Percentiles rank a stretch among this genome's conserved stretches.
These are phyloP conservation scores for Penicillium crystallinum DNA, from an alignment of 495 filamentous ascomycete genomes.

Conservation along the genomic window DNA sequence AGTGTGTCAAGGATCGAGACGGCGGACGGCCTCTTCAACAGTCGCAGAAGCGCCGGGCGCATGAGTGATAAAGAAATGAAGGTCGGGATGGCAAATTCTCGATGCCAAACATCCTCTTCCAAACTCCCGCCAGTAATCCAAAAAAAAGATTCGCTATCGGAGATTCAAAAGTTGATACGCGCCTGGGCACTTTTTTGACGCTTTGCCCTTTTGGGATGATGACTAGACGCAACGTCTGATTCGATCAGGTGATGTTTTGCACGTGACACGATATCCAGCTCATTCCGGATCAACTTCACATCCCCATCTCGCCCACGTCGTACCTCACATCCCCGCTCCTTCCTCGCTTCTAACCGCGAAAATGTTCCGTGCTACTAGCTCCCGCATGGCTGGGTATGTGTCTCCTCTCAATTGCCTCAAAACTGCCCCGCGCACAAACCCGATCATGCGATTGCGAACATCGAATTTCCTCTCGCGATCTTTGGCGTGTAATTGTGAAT, in stretches of 20 bases:
- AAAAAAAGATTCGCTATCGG: slow-evolving; percentile 6
- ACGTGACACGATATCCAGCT: slow-evolving; percentile 16
- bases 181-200: slow-evolving; percentile 8
- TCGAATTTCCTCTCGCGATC: slow-evolving; percentile 16
- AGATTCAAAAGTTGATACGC: slow-evolving; percentile 4
- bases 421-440: slow-evolving; percentile 10
- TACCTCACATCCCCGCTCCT: slow-evolving; percentile 23
- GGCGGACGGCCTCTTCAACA: slow-evolving; percentile 49
- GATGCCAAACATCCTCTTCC: slow-evolving; percentile 28
- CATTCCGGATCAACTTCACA: slow-evolving; percentile 33
- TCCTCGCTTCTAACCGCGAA: slow-evolving; percentile 33
- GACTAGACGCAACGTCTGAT: slow-evolving; percentile 7
- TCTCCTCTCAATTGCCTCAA: background rate
- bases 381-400: slow-evolving; percentile 46
- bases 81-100: slow-evolving; percentile 10
- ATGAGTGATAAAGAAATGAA: slow-evolving; percentile 30
- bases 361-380: slow-evolving; percentile 43
- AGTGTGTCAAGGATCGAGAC: slow-evolving; percentile 45
- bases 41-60: slow-evolving; percentile 51
- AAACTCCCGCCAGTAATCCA: slow-evolving; percentile 3
- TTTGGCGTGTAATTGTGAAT: slow-evolving; percentile 20
- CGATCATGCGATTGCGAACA: slow-evolving; percentile 8
- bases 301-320: slow-evolving; percentile 24
- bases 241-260: slow-evolving; percentile 16
- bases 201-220: slow-evolving; percentile 22